Evolutionary conservation across 2,329 filamentous ascomycete genomes (phyloP).

Genomic region (Alternaria alternata): DNA sequence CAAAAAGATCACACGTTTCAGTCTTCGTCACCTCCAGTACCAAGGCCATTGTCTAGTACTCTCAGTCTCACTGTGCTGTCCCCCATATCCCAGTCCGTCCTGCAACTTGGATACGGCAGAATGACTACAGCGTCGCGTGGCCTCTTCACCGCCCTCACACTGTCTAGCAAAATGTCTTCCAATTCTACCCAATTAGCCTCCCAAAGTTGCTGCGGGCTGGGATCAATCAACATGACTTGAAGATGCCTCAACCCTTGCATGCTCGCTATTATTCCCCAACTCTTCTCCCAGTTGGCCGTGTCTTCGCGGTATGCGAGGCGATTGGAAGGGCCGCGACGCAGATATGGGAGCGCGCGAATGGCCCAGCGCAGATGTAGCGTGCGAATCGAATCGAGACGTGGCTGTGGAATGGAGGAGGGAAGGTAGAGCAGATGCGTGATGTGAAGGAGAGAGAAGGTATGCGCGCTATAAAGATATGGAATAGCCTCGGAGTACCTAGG

Average conservation of each 20-base stretch:
- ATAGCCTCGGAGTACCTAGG: constrained; percentile 45
- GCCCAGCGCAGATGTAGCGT: constrained; percentile 43
- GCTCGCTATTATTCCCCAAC: constrained; percentile 36
- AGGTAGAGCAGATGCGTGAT: constrained; percentile 46
- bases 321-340: constrained; percentile 31
- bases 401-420: constrained; percentile 35
- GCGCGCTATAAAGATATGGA: constrained; percentile 38
- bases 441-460: constrained; percentile 47
- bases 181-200: constrained; percentile 41
- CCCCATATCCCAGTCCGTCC: constrained; percentile 38
- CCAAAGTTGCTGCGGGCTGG: constrained; percentile 40
- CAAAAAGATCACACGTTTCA: background rate
- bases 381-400: constrained; percentile 39
- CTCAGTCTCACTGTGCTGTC: constrained; percentile 28
- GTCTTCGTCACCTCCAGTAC: background rate
- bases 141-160: constrained; percentile 30
- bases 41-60: constrained; percentile 19
- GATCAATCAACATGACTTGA: constrained; percentile 39
- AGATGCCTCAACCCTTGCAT: constrained; percentile 40
- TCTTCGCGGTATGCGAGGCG: constrained; percentile 46
- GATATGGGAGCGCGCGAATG: constrained; percentile 45
- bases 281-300: constrained; percentile 44
- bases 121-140: constrained; percentile 33
- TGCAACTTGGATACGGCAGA: constrained; percentile 43
- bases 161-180: constrained; percentile 35